Base-by-base conservation (phyloP, 1,139 yeast species). In the Barnettozyma hawaiiensis region DNA sequence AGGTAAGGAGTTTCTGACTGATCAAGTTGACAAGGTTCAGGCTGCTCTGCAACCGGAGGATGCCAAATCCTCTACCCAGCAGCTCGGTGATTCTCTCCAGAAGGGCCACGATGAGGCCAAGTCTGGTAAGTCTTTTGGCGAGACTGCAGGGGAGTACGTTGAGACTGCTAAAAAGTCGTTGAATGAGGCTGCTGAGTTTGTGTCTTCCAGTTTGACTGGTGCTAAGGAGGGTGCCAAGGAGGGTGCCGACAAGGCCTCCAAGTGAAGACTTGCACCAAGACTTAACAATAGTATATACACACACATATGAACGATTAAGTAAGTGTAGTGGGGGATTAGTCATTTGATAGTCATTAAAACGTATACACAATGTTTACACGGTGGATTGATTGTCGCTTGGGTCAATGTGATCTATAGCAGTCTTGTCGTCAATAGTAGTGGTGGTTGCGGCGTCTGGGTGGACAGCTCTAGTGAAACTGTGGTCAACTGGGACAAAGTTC, bases 1-100 rank as follows among this genome's bases (percentile, higher is more conserved):
- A 67, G 81, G 79, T 52, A 81, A 83, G 72, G 96, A 87, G 70
- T 48, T 63, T 33, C 79, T 76, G 50, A 81, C 95, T 45, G 82
- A 76, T 61, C 62, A 69, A 32, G 71, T 70, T 53, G 96, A 87
- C 73, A 70, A 75, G 60, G 64, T 74, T 42, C 89, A 84, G 48
- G 71, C 74, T 43, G 64, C 70, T 47, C 59, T 71, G 42, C 75
- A 76, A 50, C 87, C 94, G 48, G 78, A 81, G 38, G 62, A 65
- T 50, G 70, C 81, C 59, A 87, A 86, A 75, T 78, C 90, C 24
- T 64, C 73, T 49, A 60, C 75, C 45, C 96, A 87, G 71, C 68
- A 78, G 50, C 69, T 78, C 31, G 73, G 80, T 53, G 96, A 87
- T 66, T 60, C 68, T 27, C 59, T 67, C 45, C 63, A 69, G 55